Percentiles rank a stretch among this genome's conserved stretches.
phyloP scores from a whole-genome alignment of 345 rosid species.

The Anacardium occidentale region DNA sequence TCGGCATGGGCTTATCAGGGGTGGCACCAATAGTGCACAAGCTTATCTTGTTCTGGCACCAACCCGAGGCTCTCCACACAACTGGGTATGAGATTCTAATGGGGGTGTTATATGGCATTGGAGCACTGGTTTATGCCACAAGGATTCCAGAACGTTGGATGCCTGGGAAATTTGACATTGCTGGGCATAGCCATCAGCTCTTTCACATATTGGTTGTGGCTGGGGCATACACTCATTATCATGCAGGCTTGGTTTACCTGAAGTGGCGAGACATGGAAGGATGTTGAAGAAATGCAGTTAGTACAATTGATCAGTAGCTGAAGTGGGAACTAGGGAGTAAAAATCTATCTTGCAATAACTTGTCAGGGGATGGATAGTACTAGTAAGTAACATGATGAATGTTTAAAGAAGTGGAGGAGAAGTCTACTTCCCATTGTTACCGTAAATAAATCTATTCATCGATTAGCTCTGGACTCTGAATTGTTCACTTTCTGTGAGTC shows the following conservation, averaged over 20 bases:
- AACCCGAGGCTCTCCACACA: slow-evolving; percentile 87
- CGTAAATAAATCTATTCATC: no score
- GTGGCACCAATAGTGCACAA: slow-evolving; percentile 79
- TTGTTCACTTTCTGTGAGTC: no score
- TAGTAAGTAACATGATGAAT: not conserved
- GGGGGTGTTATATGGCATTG: slow-evolving; percentile 71
- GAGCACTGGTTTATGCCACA: slow-evolving; percentile 75
- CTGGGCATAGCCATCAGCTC: slow-evolving; percentile 94
- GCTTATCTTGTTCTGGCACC: slow-evolving; percentile 71
- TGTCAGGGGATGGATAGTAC: not conserved
- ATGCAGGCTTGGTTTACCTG: slow-evolving; percentile 78
- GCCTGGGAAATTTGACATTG: slow-evolving; percentile 94
- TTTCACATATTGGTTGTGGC: slow-evolving; percentile 84
- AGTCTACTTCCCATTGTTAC: not conserved
- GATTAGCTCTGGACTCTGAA: no score
- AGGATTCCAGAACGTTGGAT: slow-evolving; percentile 92
- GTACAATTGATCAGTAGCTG: not conserved
- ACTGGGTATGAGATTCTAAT: slow-evolving; percentile 81
- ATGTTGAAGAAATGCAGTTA: slow-evolving; percentile 33
- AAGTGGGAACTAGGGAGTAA: no score
- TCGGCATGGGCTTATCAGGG: slow-evolving; percentile 83
- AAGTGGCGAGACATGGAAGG: slow-evolving; percentile 83
- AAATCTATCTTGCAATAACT: no score
- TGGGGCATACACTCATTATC: slow-evolving; percentile 83
- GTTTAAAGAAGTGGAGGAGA: not conserved